Evolutionary conservation across 2,329 filamentous ascomycete genomes (phyloP), one percentile per base, ranked within the genome.

Genomic region (Cladophialophora chaetospira): DNA sequence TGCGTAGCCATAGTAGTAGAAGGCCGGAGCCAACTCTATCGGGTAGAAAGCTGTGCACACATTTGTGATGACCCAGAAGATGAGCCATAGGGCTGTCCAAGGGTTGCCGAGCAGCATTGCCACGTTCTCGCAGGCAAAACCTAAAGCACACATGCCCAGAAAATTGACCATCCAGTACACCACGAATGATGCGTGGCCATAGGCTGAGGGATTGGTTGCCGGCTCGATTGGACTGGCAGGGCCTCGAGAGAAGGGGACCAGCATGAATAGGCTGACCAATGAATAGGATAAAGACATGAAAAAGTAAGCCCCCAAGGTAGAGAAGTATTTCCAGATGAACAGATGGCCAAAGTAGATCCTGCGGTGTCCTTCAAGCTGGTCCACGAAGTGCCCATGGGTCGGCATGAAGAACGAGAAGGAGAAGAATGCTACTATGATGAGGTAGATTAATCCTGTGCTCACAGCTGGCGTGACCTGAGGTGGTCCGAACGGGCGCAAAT

Each of bases 51-150:
- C 72, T 0, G 82, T 85, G 0, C 77, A 73, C 0, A 87, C 82
- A 63, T 88, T 88, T 5, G 82, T 80, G 53, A 88, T 84, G 38
- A 87, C 82, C 84, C 83, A 86, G 64, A 86, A 87, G 54, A 87
- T 85, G 1, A 88, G 70, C 78, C 84, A 88, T 0, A 63, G 25
- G 0, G 82, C 78, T 49, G 76, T 80, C 83, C 83, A 87, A 0
- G 82, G 84, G 63, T 80, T 74, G 0, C 82, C 83, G 3, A 87
- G 72, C 2, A 86, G 65, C 80, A 86, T 86, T 0, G 81, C 81
- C 25, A 84, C 79, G 63, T 87, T 87, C 73, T 88, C 84, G 65
- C 82, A 85, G 0, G 84, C 82, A 2, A 88, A 70, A 0, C 84
- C 85, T 1, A 88, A 66, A 0, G 84, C 83, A 6, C 76, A 73